phyloP scores from a whole-genome alignment of 31 red algal species.

The Porphyra umbilicalis region DNA sequence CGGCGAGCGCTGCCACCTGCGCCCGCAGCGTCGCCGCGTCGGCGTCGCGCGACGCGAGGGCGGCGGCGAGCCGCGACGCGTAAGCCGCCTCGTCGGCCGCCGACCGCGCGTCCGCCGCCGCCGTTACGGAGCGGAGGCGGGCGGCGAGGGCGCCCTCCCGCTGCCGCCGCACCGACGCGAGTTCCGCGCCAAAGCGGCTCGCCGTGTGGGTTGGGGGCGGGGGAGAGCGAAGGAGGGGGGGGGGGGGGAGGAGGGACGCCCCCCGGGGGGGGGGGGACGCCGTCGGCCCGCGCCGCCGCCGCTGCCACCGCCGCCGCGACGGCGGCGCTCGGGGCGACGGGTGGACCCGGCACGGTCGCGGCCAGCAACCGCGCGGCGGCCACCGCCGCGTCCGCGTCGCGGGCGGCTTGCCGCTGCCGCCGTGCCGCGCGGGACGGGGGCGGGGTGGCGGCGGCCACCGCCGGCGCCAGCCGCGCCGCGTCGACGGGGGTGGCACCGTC shows the following conservation, averaged over 20 bases:
- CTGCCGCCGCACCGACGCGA: background rate
- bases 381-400: background rate
- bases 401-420: background rate
- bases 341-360: background rate
- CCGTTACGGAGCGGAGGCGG: background rate
- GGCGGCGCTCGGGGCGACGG: too few species aligned
- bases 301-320: background rate
- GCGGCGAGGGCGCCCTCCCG: background rate
- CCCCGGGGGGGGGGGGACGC: background rate
- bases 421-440: too few species aligned
- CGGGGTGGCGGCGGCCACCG: too few species aligned
- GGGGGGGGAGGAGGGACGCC: background rate
- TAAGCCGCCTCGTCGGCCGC: background rate
- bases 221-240: background rate
- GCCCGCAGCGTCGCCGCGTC: background rate
- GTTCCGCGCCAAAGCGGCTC: background rate
- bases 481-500: too few species aligned
- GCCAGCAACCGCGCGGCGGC: background rate
- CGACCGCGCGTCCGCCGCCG: background rate
- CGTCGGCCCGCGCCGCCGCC: background rate
- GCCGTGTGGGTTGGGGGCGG: background rate
- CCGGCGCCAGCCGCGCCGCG: too few species aligned
- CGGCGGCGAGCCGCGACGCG: background rate
- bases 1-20: background rate
- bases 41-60: background rate